A percentile compares a stretch with the other conserved stretches of the same genome.
These are phyloP conservation scores for Scenedesmus sp. DNA, from an alignment of 163 green algal genomes.

Conservation along the genomic window DNA sequence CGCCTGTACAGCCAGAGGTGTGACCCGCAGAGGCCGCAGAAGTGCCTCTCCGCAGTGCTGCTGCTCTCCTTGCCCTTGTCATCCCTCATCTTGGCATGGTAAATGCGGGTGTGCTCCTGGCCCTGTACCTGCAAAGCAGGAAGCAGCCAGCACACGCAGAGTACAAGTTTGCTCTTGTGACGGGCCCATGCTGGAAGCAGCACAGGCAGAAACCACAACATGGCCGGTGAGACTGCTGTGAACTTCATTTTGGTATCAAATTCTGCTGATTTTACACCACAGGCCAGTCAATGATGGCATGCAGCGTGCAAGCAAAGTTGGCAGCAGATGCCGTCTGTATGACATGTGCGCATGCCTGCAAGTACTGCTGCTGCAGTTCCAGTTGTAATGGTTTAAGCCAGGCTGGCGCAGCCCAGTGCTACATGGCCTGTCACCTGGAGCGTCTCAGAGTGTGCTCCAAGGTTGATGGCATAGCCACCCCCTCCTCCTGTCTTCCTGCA, in stretches of 20 bases:
- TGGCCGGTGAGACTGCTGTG: too few relatives aligned
- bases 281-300: too few relatives aligned
- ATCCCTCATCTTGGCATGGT: slow-evolving; percentile 39
- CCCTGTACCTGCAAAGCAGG: slow-evolving; percentile 23
- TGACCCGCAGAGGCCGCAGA: slow-evolving; percentile 32
- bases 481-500: slow-evolving; percentile 37
- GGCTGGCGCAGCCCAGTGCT: neutral
- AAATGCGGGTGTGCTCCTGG: slow-evolving; percentile 32
- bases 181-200: neutral
- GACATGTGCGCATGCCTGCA: too few relatives aligned
- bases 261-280: too few relatives aligned
- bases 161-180: too few relatives aligned
- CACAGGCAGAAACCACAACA: neutral
- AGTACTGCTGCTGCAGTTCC: too few relatives aligned
- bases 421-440: neutral
- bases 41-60: slow-evolving; percentile 26
- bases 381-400: neutral
- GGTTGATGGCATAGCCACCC: slow-evolving; percentile 32
- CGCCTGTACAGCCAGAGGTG: slow-evolving; percentile 44
- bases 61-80: neutral
- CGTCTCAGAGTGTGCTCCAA: slow-evolving; percentile 13
- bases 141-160: neutral
- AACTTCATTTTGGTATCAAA: too few relatives aligned
- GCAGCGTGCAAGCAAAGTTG: too few relatives aligned
- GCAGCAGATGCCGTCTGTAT: too few relatives aligned